Evolutionary conservation across 305 asterid species (phyloP), one percentile per base, ranked within the genome.

Genomic region (Rubia tinctorum): DNA sequence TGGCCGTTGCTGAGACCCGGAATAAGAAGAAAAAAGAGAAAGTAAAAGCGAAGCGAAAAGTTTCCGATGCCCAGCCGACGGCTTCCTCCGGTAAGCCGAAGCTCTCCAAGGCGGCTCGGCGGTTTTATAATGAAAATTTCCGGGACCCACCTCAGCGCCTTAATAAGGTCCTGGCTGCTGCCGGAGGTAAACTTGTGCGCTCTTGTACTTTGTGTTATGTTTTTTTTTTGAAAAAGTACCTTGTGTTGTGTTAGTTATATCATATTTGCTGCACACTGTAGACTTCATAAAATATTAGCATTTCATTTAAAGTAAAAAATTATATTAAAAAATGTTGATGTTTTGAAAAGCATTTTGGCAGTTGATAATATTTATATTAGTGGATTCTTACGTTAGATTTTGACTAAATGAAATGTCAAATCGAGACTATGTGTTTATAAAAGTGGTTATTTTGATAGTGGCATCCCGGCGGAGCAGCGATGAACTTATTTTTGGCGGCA

Each of bases 381-480:
- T 8, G 47, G 47, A 43, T 8, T 43, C 9, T 43, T 43, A 43
- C 14, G 47, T 8, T 43, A 43, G 13, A 1, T 7, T 43, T 43
- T 43, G 47, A 43, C 47, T 43, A 2, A 43, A 43, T 47, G 17
- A 27, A 27, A 27, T 1, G 30, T 27, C 30, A 27, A 27, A 27
- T 27, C 2, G 30, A 27, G 30, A 27, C 2, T 27, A 27, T 27
- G 30, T 27, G 51, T 23, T 62, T 55, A 39, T 20, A 59, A 53
- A 71, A 73, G 7, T 76, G 73, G 65, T 70, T 76, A 60, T 60
- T 73, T 80, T 71, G 71, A 53, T 84, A 95, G 99, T 95, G 84
- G 98, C 98, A 55, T 95, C 99, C 51, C 86, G 99, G 83, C 83
- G 99, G 83, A 95, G 98, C 84, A 77, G 99, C 20, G 99, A 92